These are phyloP conservation scores for Vanrija humicola DNA, from an alignment of 1,284 basidiomycete genomes.

Conservation along the genomic window DNA sequence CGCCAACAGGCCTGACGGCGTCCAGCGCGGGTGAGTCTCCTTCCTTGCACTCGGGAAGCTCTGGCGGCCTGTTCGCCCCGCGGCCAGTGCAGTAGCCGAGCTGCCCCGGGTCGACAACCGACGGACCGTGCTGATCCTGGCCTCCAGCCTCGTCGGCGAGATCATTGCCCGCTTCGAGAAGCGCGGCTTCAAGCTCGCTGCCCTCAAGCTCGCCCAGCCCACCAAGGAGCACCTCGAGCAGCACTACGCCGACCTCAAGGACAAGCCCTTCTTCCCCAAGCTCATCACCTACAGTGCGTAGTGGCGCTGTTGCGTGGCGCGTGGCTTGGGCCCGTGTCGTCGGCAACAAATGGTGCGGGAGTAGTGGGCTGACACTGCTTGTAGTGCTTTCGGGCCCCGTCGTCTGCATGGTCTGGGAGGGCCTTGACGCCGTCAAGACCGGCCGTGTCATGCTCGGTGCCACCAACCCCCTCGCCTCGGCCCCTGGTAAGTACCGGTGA, in stretches of 20 bases:
- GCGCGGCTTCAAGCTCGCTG: slow-evolving; percentile 83
- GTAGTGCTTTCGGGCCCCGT: slow-evolving; percentile 85
- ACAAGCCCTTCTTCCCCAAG: slow-evolving; percentile 88
- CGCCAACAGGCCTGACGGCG: slow-evolving; percentile 77
- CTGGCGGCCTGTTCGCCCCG: background rate
- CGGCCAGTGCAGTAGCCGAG: background rate
- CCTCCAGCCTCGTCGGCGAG: slow-evolving; percentile 70
- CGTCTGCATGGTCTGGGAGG: slow-evolving; percentile 95
- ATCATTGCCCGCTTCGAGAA: slow-evolving; percentile 91
- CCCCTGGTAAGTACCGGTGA: slow-evolving; percentile 49
- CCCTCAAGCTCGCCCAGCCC: slow-evolving; percentile 78
- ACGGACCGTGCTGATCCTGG: background rate
- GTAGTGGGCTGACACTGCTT: background rate
- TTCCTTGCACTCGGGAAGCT: background rate
- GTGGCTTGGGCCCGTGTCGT: slow-evolving; percentile 1
- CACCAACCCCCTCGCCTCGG: slow-evolving; percentile 91
- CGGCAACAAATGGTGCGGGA: slow-evolving; percentile 32
- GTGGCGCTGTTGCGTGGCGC: background rate
- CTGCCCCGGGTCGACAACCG: background rate
- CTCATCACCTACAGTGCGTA: slow-evolving; percentile 72
- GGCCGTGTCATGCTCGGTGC: slow-evolving; percentile 93
- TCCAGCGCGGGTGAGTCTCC: slow-evolving; percentile 67
- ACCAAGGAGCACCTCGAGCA: slow-evolving; percentile 72
- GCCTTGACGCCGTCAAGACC: slow-evolving; percentile 92
- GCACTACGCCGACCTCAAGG: slow-evolving; percentile 93